Conservation (phyloP, 495 filamentous ascomycete species). For the Viridothelium virens region DNA sequence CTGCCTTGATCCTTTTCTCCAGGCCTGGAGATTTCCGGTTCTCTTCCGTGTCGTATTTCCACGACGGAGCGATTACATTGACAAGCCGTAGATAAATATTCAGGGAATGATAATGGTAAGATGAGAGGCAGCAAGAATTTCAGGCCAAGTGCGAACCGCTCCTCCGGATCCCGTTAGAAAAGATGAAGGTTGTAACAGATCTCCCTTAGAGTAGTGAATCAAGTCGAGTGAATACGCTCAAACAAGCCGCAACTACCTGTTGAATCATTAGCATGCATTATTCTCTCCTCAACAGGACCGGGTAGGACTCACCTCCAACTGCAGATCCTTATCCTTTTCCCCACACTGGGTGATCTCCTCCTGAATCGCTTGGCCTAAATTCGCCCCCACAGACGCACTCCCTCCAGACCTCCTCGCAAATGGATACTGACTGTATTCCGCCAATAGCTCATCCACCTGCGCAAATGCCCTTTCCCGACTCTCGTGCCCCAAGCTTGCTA, state of each 20-base stretch:
- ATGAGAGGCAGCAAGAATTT: neutral
- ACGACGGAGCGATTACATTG: neutral
- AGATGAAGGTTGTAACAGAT: neutral
- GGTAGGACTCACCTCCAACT: conserved; percentile 68
- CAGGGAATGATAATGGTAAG: neutral
- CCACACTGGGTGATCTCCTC: conserved; percentile 79
- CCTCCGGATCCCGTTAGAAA: neutral
- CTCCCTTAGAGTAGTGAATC: conserved; percentile 73
- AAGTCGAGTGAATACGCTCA: conserved; percentile 93
- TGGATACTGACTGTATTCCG: conserved; percentile 94
- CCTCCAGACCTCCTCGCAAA: conserved; percentile 74
- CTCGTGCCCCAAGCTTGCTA: conserved; percentile 88
- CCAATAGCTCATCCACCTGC: conserved; percentile 90
- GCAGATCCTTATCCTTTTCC: conserved; percentile 91
- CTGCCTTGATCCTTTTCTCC: neutral
- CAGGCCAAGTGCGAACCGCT: neutral
- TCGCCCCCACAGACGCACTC: conserved; percentile 78
- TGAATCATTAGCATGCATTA: conserved; percentile 10
- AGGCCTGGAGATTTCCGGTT: neutral
- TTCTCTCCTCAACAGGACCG: neutral
- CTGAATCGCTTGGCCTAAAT: conserved; percentile 76
- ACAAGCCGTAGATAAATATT: neutral
- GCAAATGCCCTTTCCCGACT: conserved; percentile 87
- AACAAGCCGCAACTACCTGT: conserved; percentile 82
- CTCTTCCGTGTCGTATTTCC: neutral